phyloP scores from a whole-genome alignment of 2,329 filamentous ascomycete species.

The Hymenoscyphus infarciens region DNA sequence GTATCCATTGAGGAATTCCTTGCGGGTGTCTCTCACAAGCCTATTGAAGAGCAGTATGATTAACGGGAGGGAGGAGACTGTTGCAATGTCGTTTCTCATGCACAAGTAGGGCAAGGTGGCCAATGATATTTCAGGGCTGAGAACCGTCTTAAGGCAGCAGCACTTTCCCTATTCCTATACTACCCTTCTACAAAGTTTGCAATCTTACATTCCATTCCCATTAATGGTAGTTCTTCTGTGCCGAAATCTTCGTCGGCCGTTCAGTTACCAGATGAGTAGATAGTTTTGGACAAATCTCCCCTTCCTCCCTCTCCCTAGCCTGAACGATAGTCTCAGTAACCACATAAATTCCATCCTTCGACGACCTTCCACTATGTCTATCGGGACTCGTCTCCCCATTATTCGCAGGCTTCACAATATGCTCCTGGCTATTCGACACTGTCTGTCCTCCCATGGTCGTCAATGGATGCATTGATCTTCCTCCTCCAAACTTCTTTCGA shows the following conservation, averaged over 20 bases:
- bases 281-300: background rate
- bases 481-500: slow-evolving; percentile 8
- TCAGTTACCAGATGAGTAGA: background rate
- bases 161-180: too few relatives aligned
- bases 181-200: background rate
- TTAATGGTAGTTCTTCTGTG: background rate
- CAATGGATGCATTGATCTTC: slow-evolving; percentile 6
- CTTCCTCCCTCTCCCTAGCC: slow-evolving; percentile 1
- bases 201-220: background rate
- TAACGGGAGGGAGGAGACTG: background rate
- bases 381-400: background rate
- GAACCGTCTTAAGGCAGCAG: background rate
- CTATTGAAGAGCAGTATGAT: background rate
- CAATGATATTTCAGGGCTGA: too few relatives aligned
- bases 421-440: background rate
- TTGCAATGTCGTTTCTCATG: too few relatives aligned
- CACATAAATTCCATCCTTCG: slow-evolving; percentile 1
- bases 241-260: background rate
- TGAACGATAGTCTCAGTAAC: slow-evolving; percentile 10
- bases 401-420: background rate
- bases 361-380: background rate
- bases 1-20: too few relatives aligned
- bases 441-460: slow-evolving; percentile 4
- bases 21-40: too few relatives aligned
- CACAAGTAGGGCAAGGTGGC: too few relatives aligned